phyloP scores from a whole-genome alignment of 2,329 filamentous ascomycete species.

The Pestalotiopsis sp. region DNA sequence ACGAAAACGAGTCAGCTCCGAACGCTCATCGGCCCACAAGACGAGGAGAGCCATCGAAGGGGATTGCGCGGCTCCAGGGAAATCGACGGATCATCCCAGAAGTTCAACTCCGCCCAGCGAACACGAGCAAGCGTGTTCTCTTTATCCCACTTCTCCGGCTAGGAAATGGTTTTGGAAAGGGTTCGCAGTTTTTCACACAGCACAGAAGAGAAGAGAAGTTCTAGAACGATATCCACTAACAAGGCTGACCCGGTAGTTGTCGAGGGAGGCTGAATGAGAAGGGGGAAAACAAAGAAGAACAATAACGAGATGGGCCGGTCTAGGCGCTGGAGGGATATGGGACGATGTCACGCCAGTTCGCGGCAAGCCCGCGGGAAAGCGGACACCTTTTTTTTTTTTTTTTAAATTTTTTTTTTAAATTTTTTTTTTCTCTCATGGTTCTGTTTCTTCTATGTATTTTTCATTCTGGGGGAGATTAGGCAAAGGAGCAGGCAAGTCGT shows the following conservation, averaged over 20 bases:
- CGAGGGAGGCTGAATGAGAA: not conserved
- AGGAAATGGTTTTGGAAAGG: no score
- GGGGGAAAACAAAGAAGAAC: not conserved
- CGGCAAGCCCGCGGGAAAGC: not conserved
- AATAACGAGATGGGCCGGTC: not conserved
- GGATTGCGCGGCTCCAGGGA: not conserved
- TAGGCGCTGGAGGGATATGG: not conserved
- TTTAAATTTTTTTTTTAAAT: no score
- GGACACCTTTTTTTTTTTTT: not conserved
- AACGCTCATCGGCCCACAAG: not conserved
- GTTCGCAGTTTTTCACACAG: not conserved
- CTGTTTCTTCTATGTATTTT: not conserved
- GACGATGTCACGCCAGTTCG: conserved; percentile 4
- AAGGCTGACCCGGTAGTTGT: conserved; percentile 7
- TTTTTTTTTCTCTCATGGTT: not conserved
- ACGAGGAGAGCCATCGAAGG: not conserved
- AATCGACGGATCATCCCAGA: not conserved
- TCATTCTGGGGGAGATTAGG: not conserved
- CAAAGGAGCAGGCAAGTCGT: not conserved
- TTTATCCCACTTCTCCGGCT: no score
- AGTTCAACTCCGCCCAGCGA: no score
- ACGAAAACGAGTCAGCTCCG: not conserved
- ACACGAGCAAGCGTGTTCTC: no score
- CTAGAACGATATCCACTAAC: not conserved
- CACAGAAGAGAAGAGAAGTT: no score